Evolutionary conservation across 495 filamentous ascomycete genomes (phyloP), one percentile per base, ranked within the genome.

Genomic region (Xylaria venustula): DNA sequence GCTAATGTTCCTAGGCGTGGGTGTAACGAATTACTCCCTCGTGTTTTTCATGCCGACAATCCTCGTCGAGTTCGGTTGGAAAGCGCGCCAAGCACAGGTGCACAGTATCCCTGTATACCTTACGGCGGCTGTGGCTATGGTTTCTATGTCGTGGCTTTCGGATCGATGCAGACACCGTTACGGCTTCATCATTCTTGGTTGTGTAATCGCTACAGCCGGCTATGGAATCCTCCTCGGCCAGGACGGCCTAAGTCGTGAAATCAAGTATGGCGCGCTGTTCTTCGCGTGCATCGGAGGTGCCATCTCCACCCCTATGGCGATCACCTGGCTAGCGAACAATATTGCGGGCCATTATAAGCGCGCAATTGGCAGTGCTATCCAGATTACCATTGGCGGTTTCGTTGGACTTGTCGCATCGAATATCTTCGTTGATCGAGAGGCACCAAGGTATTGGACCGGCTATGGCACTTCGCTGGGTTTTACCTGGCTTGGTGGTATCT

Each of bases 291-390:
- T 75, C 0, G 84, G 83, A 0, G 76, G 79, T 56, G 85, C 81
- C 53, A 71, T 77, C 8, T 75, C 74, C 40, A 70, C 79, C 0
- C 81, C 84, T 1, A 77, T 81, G 25, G 76, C 78, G 9, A 61
- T 87, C 15, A 79, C 79, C 1, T 88, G 85, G 86, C 76, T 86
- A 8, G 17, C 65, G 8, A 76, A 76, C 52, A 76, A 76, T 45
- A 73, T 87, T 4, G 78, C 80, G 1, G 85, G 85, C 17, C 83
- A 87, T 62, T 88, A 84, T 67, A 88, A 88, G 66, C 81, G 85
- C 15, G 77, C 80, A 11, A 80, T 87, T 22, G 81, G 77, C 3
- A 77, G 81, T 0, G 85, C 67, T 20, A 71, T 86, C 67, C 79
- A 84, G 65, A 71, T 87, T 47, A 75, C 78, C 0, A 75, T 87